Evolutionary conservation across 2,329 filamentous ascomycete species (phyloP).

Genomic region (Diaporthe velutina): DNA sequence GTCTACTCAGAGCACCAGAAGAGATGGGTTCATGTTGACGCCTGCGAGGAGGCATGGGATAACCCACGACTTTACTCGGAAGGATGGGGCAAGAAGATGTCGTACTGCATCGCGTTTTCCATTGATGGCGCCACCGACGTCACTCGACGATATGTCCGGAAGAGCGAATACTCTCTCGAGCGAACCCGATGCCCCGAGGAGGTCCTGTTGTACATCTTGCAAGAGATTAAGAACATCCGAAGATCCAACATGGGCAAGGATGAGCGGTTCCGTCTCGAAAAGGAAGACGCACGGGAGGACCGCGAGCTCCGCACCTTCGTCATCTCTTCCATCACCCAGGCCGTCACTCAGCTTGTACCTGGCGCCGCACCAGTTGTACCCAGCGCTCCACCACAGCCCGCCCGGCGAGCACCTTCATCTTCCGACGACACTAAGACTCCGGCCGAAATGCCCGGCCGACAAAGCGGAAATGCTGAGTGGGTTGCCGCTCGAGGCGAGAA

Average conservation of each 20-base stretch:
- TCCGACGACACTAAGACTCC: constrained; percentile 71
- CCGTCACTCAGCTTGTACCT: constrained; percentile 77
- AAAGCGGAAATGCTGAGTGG: constrained; percentile 54
- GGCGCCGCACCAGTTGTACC: constrained; percentile 48
- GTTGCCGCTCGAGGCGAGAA: constrained; percentile 52
- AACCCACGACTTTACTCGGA: constrained; percentile 92
- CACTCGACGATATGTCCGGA: constrained; percentile 77
- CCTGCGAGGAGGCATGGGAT: constrained; percentile 95
- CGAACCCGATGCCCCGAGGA: constrained; percentile 88
- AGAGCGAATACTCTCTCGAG: constrained; percentile 78
- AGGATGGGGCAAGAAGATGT: constrained; percentile 96
- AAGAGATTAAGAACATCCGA: constrained; percentile 89
- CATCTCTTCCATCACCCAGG: constrained; percentile 79
- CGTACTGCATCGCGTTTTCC: constrained; percentile 96
- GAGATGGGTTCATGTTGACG: constrained; percentile 97
- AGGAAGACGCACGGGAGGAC: constrained; percentile 83
- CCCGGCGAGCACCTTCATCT: constrained; percentile 40
- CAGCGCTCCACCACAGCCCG: constrained; percentile 46
- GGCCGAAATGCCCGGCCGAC: constrained; percentile 66
- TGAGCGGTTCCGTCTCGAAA: constrained; percentile 83
- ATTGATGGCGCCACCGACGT: constrained; percentile 83
- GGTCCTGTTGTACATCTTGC: constrained; percentile 89
- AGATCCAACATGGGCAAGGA: constrained; percentile 88
- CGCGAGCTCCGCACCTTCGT: constrained; percentile 81
- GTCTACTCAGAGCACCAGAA: constrained; percentile 95